phyloP scores from a whole-genome alignment of 2,329 filamentous ascomycete genomes.

The Clonostachys rosea region DNA sequence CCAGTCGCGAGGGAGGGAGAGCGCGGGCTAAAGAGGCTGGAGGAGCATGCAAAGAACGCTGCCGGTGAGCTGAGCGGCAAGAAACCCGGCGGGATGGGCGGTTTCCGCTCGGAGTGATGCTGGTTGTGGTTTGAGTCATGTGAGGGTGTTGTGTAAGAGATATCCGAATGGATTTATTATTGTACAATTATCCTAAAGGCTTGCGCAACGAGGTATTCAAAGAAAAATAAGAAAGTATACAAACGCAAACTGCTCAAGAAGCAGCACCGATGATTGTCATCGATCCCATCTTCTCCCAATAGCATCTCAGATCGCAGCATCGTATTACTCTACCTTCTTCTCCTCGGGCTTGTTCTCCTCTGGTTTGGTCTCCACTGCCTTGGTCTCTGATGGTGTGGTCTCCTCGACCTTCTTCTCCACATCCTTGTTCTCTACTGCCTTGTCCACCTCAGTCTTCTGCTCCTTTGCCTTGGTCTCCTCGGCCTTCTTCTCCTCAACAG shows the following conservation, averaged over 20 bases:
- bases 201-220: neutral
- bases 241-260: neutral
- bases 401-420: neutral
- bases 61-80: slow-evolving; percentile 21
- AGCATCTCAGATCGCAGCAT: neutral
- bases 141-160: neutral
- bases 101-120: slow-evolving; percentile 18
- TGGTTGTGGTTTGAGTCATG: neutral
- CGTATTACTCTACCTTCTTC: neutral
- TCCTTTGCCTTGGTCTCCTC: neutral
- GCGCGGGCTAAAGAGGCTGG: slow-evolving; percentile 4
- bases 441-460: neutral
- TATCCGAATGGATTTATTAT: neutral
- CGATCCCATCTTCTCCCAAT: neutral
- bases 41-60: slow-evolving; percentile 13
- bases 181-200: neutral
- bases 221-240: no score
- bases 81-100: slow-evolving; percentile 16
- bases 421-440: neutral
- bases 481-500: no score
- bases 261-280: neutral
- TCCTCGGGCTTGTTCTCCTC: neutral
- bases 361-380: neutral
- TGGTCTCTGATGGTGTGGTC: neutral
- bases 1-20: slow-evolving; percentile 3